phyloP scores from a whole-genome alignment of 2,329 filamentous ascomycete species.

The Trichoderma gracile region DNA sequence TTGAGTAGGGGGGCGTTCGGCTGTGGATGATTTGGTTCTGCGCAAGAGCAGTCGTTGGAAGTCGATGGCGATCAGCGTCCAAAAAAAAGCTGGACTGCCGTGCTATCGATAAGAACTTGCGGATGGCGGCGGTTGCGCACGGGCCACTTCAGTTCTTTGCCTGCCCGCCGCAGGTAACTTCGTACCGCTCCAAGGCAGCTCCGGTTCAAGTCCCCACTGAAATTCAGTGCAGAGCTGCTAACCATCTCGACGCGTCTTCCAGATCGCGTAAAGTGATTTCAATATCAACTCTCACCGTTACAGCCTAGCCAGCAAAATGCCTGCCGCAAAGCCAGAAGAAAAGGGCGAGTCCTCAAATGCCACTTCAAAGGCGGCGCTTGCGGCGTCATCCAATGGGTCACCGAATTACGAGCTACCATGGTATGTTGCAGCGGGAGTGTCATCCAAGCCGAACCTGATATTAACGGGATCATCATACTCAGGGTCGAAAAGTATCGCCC shows the following conservation, averaged over 20 bases:
- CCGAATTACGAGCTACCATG: slow-evolving; percentile 76
- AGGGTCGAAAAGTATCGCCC: slow-evolving; percentile 99
- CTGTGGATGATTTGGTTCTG: neutral
- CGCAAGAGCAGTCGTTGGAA: neutral
- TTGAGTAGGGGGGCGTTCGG: neutral
- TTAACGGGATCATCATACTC: slow-evolving; percentile 29
- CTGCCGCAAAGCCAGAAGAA: slow-evolving; percentile 52
- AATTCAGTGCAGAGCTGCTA: neutral
- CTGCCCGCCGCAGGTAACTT: neutral
- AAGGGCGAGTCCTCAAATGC: slow-evolving; percentile 63
- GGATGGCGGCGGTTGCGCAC: slow-evolving; percentile 37
- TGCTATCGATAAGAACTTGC: slow-evolving; percentile 27
- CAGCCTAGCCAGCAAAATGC: slow-evolving; percentile 42
- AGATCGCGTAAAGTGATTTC: slow-evolving; percentile 43
- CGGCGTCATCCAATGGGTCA: slow-evolving; percentile 51
- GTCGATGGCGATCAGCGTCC: slow-evolving; percentile 5
- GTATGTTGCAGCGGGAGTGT: slow-evolving; percentile 45
- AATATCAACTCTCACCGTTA: slow-evolving; percentile 26
- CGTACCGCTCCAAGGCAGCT: neutral
- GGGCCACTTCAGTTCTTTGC: slow-evolving; percentile 28
- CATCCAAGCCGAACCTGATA: slow-evolving; percentile 25
- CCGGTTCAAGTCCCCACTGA: neutral
- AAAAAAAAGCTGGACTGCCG: slow-evolving; percentile 27
- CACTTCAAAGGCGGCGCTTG: slow-evolving; percentile 58
- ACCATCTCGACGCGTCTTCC: slow-evolving; percentile 38